Evolutionary conservation across 2,329 filamentous ascomycete species (phyloP).

Genomic region (Paecilomyces niveus): DNA sequence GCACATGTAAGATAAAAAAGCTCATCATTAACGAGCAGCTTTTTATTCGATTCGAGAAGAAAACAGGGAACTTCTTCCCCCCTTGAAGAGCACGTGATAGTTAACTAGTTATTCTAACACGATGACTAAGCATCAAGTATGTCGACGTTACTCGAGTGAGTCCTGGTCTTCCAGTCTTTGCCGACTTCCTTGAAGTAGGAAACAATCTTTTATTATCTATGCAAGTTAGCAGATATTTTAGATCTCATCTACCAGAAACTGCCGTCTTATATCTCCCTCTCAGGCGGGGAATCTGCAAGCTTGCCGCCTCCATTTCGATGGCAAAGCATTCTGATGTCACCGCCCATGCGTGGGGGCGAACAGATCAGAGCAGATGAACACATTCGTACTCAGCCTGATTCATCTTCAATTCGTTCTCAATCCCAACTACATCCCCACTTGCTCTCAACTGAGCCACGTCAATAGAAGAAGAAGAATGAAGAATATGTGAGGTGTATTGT

Average conservation of each 20-base stretch:
- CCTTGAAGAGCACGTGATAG: no score
- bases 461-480: neutral
- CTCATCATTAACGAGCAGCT: no score
- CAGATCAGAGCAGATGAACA: neutral
- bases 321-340: neutral
- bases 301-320: neutral
- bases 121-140: no score
- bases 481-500: neutral
- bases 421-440: neutral
- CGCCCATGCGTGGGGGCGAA: neutral
- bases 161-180: no score
- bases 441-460: neutral
- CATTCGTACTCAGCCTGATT: neutral
- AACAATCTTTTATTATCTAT: no score
- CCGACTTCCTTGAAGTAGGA: no score
- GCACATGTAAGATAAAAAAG: no score
- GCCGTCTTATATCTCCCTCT: neutral
- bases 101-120: no score
- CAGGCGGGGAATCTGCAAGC: neutral
- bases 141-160: no score
- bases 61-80: no score
- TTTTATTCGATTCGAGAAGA: no score
- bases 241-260: neutral
- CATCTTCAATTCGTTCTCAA: neutral
- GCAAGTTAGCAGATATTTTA: no score